A percentile compares a stretch with the other conserved stretches of the same genome.
Conservation (phyloP, 2,329 filamentous ascomycete species). For the Arthroderma sp. region DNA sequence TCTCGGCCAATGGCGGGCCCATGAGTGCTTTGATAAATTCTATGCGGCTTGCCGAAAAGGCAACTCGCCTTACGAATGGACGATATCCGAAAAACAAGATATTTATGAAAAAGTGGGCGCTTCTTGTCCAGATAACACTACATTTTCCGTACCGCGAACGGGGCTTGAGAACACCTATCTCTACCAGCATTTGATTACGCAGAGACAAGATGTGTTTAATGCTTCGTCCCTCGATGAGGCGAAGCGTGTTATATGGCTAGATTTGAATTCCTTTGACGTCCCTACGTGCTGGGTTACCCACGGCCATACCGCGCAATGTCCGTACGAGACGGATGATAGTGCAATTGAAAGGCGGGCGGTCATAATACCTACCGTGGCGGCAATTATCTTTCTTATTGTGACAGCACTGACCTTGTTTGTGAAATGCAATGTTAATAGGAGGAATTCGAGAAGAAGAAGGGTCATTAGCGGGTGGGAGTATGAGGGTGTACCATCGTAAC, state of each 20-base stretch:
- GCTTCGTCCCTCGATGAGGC: slow-evolving; percentile 15
- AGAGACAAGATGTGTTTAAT: slow-evolving; percentile 15
- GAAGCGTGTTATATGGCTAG: slow-evolving; percentile 39
- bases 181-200: slow-evolving; percentile 26
- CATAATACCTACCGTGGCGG: slow-evolving; percentile 48
- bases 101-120: slow-evolving; percentile 33
- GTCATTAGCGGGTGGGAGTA: slow-evolving; percentile 49
- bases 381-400: slow-evolving; percentile 49
- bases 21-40: slow-evolving; percentile 40
- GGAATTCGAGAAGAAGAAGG: slow-evolving; percentile 38
- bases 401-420: slow-evolving; percentile 48
- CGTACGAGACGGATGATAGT: slow-evolving; percentile 37
- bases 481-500: slow-evolving; percentile 48
- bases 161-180: slow-evolving; percentile 52
- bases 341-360: slow-evolving; percentile 36
- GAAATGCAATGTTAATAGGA: slow-evolving; percentile 50
- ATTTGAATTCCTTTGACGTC: slow-evolving; percentile 47
- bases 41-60: slow-evolving; percentile 44
- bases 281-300: slow-evolving; percentile 49
- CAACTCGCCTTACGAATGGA: slow-evolving; percentile 45
- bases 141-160: slow-evolving; percentile 46
- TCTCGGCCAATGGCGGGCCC: slow-evolving; percentile 44
- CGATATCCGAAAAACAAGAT: slow-evolving; percentile 31
- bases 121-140: slow-evolving; percentile 37
- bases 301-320: slow-evolving; percentile 43